Base-by-base conservation (phyloP, 305 asterid genomes). In the Fraxinus angustifolia region DNA sequence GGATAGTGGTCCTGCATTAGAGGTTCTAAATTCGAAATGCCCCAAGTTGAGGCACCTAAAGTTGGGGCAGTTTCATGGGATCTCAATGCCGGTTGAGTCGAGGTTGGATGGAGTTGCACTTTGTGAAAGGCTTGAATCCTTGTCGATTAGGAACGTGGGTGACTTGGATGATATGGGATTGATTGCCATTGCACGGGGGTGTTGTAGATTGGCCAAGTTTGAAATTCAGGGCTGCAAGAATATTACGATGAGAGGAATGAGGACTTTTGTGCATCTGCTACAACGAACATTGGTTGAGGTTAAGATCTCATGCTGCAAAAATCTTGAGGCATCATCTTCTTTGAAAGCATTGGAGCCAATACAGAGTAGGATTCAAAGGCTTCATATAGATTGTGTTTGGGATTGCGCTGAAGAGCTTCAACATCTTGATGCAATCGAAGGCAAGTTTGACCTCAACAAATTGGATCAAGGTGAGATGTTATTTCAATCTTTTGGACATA, bases 101-200 rank as follows among this genome's bases (percentile, higher is more conserved):
- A 91, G 87, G 84, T 85, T 95, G 65, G 97, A 91, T 33, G 98
- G 99, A 0, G 85, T 95, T 23, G 97, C 98, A 28, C 82, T 92
- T 3, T 95, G 98, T 87, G 91, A 88, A 30, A 82, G 92, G 84
- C 94, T 95, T 31, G 87, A 88, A 65, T 88, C 93, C 19, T 79
- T 95, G 83, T 91, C 97, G 21, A 88, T 95, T 45, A 86, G 90
- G 85, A 87, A 87, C 31, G 98, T 89, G 6, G 96, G 89, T 31
- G 97, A 93, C 86, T 83, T 95, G 84, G 84, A 84, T 45, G 97
- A 95, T 81, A 91, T 93, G 94, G 97, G 98, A 23, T 84, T 95
- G 90, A 93, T 95, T 58, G 99, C 95, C 34, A 93, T 95, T 35
- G 97, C 86, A 10, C 91, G 97, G 85, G 99, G 99, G 48, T 95